These are phyloP conservation scores for Trametes cingulata DNA, from an alignment of 768 basidiomycete genomes.

Conservation along the genomic window DNA sequence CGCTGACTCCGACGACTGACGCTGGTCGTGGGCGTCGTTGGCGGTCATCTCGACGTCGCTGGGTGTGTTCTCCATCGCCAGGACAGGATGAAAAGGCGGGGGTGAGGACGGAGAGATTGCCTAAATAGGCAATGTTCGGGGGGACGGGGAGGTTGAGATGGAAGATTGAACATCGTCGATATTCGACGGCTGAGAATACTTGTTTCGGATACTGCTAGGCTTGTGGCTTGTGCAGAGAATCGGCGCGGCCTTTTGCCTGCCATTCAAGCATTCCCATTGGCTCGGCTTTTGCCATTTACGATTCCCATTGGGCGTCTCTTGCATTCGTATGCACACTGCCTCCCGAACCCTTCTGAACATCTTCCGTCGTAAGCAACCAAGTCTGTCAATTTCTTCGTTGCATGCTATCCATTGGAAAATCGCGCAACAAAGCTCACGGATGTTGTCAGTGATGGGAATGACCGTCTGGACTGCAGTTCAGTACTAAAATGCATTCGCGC, in stretches of 20 bases:
- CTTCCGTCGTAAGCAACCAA: no score
- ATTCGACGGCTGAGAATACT: conserved; percentile 16
- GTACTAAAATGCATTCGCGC: no score
- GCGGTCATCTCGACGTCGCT: conserved; percentile 13
- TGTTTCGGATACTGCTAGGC: conserved; percentile 25
- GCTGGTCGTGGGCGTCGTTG: conserved; percentile 5
- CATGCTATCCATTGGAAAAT: no score
- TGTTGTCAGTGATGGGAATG: no score
- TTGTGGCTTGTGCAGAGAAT: conserved; percentile 25
- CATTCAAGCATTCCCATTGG: conserved; percentile 29
- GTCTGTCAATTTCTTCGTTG: no score
- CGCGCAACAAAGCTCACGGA: no score
- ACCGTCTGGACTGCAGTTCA: no score
- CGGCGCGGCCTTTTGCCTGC: conserved; percentile 21
- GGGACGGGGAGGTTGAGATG: conserved; percentile 27
- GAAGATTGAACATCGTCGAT: conserved; percentile 20
- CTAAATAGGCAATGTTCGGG: conserved; percentile 33
- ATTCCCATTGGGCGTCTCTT: conserved; percentile 19
- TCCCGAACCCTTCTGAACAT: no score
- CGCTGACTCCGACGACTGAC: background rate
- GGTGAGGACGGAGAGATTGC: conserved; percentile 28
- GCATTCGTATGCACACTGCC: background rate
- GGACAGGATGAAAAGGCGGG: conserved; percentile 11
- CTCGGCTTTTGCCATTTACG: conserved; percentile 36
- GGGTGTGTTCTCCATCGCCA: conserved; percentile 12